A percentile compares a stretch with the other conserved stretches of the same genome.
Evolutionary conservation across 257 asterid species (phyloP).

Genomic region (Haberlea rhodopensis): DNA sequence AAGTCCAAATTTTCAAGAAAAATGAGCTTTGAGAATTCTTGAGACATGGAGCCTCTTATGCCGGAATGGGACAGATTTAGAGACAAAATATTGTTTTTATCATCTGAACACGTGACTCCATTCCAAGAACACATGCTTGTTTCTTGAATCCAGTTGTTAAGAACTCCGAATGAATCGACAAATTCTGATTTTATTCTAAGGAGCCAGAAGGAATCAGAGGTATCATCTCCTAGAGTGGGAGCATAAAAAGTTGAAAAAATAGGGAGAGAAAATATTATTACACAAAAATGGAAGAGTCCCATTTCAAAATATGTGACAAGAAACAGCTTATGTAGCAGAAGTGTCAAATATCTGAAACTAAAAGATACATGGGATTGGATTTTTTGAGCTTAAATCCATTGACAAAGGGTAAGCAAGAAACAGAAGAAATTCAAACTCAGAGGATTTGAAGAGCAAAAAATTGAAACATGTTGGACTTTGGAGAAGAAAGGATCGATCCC

Average conservation of each 20-base stretch:
- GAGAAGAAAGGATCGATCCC: not conserved
- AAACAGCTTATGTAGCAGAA: not conserved
- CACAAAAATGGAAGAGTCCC: slow-evolving; percentile 38
- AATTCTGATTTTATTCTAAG: slow-evolving; percentile 57
- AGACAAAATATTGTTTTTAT: slow-evolving; percentile 40
- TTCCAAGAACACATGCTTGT: slow-evolving; percentile 64
- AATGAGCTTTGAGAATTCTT: slow-evolving; percentile 49
- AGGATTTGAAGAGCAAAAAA: not conserved
- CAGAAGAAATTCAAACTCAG: not conserved
- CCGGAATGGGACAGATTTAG: slow-evolving; percentile 63
- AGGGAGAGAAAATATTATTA: slow-evolving; percentile 41
- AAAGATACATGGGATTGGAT: slow-evolving; percentile 10
- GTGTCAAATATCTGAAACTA: slow-evolving; percentile 14
- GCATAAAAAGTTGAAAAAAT: slow-evolving; percentile 27
- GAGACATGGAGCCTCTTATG: slow-evolving; percentile 51
- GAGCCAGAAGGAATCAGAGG: slow-evolving; percentile 55
- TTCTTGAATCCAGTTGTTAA: slow-evolving; percentile 58
- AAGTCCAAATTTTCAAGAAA: slow-evolving; percentile 63
- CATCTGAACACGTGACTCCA: slow-evolving; percentile 68
- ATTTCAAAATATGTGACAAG: slow-evolving; percentile 29
- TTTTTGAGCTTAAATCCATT: not conserved
- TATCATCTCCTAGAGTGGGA: slow-evolving; percentile 29
- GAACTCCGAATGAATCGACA: slow-evolving; percentile 54
- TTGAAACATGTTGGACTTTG: slow-evolving; percentile 1
- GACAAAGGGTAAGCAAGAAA: not conserved